Conservation (phyloP, 768 basidiomycete genomes). For the Mycena kentingensis region DNA sequence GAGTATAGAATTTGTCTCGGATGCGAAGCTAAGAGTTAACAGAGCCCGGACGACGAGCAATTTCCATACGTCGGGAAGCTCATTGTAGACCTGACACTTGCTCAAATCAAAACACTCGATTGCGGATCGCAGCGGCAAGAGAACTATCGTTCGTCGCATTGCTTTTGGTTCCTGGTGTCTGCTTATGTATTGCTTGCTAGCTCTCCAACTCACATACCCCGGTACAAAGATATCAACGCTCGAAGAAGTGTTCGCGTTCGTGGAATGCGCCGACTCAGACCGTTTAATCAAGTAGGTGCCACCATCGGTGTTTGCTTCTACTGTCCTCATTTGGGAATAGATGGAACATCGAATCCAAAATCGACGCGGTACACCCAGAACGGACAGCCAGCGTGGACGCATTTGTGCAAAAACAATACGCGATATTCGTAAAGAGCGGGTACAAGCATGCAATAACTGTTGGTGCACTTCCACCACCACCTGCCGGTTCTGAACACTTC, state of each 20-base stretch:
- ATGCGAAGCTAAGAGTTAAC: slow-evolving; percentile 3
- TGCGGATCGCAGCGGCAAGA: slow-evolving; percentile 70
- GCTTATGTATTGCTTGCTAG: slow-evolving; percentile 33
- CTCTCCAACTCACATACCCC: slow-evolving; percentile 65
- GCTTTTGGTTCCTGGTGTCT: too few relatives aligned
- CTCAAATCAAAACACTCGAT: slow-evolving; percentile 78
- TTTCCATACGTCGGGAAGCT: slow-evolving; percentile 80
- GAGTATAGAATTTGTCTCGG: slow-evolving; percentile 23
- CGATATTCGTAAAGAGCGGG: slow-evolving; percentile 56
- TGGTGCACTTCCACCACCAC: slow-evolving; percentile 20
- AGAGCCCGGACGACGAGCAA: slow-evolving; percentile 59
- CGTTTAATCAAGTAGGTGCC: slow-evolving; percentile 49
- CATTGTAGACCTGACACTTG: slow-evolving; percentile 74
- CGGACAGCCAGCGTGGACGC: slow-evolving; percentile 55
- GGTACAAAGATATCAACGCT: slow-evolving; percentile 74
- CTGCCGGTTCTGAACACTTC: not conserved
- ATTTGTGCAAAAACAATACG: slow-evolving; percentile 65
- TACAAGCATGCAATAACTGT: slow-evolving; percentile 69
- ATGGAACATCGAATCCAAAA: slow-evolving; percentile 80
- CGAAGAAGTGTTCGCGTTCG: slow-evolving; percentile 74
- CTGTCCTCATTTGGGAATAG: too few relatives aligned
- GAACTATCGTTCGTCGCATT: slow-evolving; percentile 52
- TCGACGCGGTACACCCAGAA: slow-evolving; percentile 55
- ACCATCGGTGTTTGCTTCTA: not conserved
- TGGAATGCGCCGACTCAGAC: slow-evolving; percentile 67